Percentiles rank a stretch among this genome's conserved stretches.
These are phyloP conservation scores for Quercus rubra DNA, from an alignment of 306 rosid genomes.

Conservation along the genomic window DNA sequence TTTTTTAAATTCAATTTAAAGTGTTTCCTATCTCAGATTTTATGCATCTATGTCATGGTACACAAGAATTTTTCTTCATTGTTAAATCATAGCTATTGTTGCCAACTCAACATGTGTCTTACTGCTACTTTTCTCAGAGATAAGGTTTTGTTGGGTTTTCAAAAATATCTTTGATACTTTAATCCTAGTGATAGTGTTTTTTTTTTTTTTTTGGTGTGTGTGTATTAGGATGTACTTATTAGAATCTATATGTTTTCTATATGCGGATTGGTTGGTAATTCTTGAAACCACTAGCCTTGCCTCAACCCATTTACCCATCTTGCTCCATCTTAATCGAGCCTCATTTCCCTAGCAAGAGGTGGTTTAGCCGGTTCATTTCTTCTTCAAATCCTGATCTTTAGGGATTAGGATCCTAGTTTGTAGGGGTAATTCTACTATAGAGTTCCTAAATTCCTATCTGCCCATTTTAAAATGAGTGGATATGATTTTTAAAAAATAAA, in stretches of 20 bases:
- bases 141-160: neutral
- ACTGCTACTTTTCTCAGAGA: neutral
- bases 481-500: too few relatives aligned
- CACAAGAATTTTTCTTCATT: neutral
- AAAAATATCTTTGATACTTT: neutral
- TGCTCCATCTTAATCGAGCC: neutral
- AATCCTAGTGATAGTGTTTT: neutral
- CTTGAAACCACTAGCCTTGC: neutral
- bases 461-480: too few relatives aligned
- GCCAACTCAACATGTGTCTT: neutral
- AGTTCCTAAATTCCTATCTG: too few relatives aligned
- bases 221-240: neutral
- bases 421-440: too few relatives aligned
- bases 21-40: neutral
- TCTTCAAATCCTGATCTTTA: neutral
- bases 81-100: constrained; percentile 1
- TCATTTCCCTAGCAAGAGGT: neutral
- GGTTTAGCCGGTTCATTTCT: neutral
- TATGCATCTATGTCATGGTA: neutral
- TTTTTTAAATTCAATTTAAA: neutral
- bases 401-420: too few relatives aligned
- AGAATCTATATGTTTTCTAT: neutral
- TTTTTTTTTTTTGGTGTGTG: too few relatives aligned
- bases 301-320: neutral
- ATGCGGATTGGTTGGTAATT: neutral